These are phyloP conservation scores for Smittium culicis DNA, from an alignment of 371 early-diverging fungal species.

Conservation along the genomic window DNA sequence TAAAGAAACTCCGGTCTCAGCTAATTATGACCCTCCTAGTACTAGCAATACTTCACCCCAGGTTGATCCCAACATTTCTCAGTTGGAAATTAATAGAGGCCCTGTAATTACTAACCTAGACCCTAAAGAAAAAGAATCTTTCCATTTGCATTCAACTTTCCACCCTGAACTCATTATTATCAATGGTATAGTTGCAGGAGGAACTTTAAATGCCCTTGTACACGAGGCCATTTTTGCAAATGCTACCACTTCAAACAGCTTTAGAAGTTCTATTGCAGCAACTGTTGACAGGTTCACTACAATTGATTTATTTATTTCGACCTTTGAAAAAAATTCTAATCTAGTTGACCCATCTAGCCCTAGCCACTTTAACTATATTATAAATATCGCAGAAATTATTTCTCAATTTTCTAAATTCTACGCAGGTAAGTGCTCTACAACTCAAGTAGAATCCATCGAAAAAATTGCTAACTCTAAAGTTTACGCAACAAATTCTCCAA, in stretches of 20 bases:
- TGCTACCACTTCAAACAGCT: slow-evolving; percentile 11
- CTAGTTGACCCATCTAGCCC: slow-evolving; percentile 23
- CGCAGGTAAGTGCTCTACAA: background rate
- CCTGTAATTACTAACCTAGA: background rate
- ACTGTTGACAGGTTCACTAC: slow-evolving; percentile 46
- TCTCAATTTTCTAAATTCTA: slow-evolving; percentile 16
- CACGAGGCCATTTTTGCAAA: slow-evolving; percentile 11
- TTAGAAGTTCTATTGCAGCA: slow-evolving; percentile 34
- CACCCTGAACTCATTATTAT: slow-evolving; percentile 10
- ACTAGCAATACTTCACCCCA: background rate
- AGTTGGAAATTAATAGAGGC: background rate
- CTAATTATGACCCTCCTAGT: background rate
- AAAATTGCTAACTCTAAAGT: background rate
- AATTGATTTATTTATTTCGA: slow-evolving; percentile 33
- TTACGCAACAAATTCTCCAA: background rate
- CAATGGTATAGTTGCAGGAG: slow-evolving; percentile 10
- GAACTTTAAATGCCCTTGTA: slow-evolving; percentile 5
- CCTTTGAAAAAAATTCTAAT: slow-evolving; percentile 36
- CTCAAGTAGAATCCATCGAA: background rate
- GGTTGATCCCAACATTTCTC: background rate
- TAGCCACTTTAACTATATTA: slow-evolving; percentile 9
- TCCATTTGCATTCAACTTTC: background rate
- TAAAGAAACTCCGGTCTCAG: background rate
- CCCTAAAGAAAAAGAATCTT: background rate
- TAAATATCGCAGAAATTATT: slow-evolving; percentile 15